phyloP scores from a whole-genome alignment of 495 filamentous ascomycete species.

The Achaetomiella virescens region DNA sequence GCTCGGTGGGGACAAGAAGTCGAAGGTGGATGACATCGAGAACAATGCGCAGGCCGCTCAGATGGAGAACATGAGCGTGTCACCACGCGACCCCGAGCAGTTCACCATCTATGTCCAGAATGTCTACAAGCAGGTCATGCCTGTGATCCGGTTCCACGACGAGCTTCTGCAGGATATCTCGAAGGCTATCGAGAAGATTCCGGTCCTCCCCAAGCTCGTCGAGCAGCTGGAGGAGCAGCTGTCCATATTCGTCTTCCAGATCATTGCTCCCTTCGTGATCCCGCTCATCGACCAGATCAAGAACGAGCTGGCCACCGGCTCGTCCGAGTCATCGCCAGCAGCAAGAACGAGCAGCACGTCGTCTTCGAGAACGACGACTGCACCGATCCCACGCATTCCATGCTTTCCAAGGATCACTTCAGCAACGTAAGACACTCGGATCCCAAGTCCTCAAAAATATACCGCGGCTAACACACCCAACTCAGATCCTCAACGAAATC shows the following conservation, averaged over 20 bases:
- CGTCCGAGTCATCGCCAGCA: constrained; percentile 78
- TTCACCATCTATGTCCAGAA: constrained; percentile 62
- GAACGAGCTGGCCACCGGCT: constrained; percentile 73
- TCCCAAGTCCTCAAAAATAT: not conserved
- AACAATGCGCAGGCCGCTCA: constrained; percentile 60
- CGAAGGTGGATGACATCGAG: constrained; percentile 59
- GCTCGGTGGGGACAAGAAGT: constrained; percentile 63
- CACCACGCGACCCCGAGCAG: constrained; percentile 68
- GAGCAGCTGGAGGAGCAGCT: constrained; percentile 75
- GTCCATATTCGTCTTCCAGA: constrained; percentile 77
- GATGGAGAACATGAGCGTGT: constrained; percentile 58
- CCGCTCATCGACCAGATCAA: constrained; percentile 83
- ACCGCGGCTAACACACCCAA: not conserved
- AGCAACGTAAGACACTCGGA: constrained; percentile 48
- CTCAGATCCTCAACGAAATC: constrained; percentile 72
- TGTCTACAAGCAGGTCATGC: constrained; percentile 68
- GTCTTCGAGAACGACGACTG: constrained; percentile 74
- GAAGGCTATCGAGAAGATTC: constrained; percentile 70
- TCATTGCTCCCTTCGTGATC: constrained; percentile 78
- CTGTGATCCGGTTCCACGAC: constrained; percentile 82
- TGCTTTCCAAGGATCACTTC: constrained; percentile 93
- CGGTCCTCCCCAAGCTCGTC: constrained; percentile 68
- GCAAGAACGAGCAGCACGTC: constrained; percentile 69
- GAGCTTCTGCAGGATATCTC: constrained; percentile 73
- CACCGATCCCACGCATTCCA: constrained; percentile 85